Base-by-base conservation (phyloP, 2,329 filamentous ascomycete species). In the Sclerotiophoma versabilis region DNA sequence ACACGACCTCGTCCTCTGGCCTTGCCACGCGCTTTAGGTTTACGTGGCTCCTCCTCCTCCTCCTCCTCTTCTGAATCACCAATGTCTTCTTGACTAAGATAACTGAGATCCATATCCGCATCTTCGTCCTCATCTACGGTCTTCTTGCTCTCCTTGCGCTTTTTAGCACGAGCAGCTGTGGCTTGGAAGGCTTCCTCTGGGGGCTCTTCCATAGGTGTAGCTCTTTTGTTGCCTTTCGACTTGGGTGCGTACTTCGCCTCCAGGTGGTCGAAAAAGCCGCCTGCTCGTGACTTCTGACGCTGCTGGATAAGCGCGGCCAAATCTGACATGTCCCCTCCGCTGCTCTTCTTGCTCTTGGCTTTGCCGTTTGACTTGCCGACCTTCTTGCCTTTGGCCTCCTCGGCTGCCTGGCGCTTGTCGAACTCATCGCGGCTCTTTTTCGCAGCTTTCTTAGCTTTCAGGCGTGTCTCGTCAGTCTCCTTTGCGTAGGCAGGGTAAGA, bases 401-500 rank as follows among this genome's bases (percentile, higher is more conserved):
- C 80, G 48, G 85, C 84, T 6, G 62, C 63, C 27, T 72, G 57
- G 15, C 57, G 55, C 67, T 82, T 85, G 65, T 87, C 86, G 26
- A 75, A 75, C n/a, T 77, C 71, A 29, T 70, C 71, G 26, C 73
- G 67, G 14, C 71, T 65, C 48, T 72, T 74, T 59, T 69, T 68
- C 50, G 78, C 76, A 1, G 54, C 54, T 12, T 66, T 64, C 43
- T 73, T 74, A 2, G 63, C 69, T 38, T 67, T 72, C 34, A 70
- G 32, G 3, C 72, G 65, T 4, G 60, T 62, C 30, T 48, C 64
- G 39, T 70, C 66, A 7, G 65, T 72, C 77, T 97, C 92, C 22
- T 87, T 82, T 2, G 84, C 84, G 71, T 96, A 99, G 5, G 83
- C 82, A 17, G 82, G 78, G 72, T 87, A 93, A 0, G 79, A 79